Evolutionary conservation across 208 protist genomes (phyloP).

Genomic region (Leishmania arabica): DNA sequence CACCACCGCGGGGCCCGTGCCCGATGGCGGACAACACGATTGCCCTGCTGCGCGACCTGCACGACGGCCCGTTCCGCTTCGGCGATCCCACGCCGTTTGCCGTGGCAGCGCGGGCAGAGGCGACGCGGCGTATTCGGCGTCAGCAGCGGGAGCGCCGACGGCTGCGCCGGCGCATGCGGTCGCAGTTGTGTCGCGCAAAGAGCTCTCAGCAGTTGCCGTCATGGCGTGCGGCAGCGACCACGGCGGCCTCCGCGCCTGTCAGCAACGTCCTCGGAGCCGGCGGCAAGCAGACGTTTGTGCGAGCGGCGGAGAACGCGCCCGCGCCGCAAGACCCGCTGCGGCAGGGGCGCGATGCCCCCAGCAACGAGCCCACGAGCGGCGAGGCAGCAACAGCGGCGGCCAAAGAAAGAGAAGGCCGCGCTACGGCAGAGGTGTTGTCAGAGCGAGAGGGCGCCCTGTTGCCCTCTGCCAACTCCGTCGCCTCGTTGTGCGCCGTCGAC

Average conservation of each 20-base stretch:
- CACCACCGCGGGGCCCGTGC: constrained; percentile 17
- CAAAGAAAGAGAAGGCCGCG: background rate
- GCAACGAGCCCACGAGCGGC: background rate
- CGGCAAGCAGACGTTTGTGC: background rate
- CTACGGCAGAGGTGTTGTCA: background rate
- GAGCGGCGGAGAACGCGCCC: background rate
- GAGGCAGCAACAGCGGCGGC: background rate
- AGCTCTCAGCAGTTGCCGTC: background rate
- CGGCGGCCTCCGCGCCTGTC: background rate
- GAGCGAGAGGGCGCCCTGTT: background rate
- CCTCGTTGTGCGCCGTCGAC: background rate
- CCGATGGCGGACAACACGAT: constrained; percentile 41
- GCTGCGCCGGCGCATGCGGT: constrained; percentile 25
- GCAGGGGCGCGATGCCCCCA: background rate
- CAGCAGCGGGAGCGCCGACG: constrained; percentile 25
- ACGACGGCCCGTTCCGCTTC: constrained; percentile 57
- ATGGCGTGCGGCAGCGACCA: background rate
- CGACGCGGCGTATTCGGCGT: constrained; percentile 25
- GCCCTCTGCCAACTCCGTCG: background rate
- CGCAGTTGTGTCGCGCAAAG: background rate
- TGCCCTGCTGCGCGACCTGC: constrained; percentile 34
- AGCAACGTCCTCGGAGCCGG: background rate
- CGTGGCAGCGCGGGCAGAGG: constrained; percentile 20
- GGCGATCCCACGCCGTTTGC: constrained; percentile 30
- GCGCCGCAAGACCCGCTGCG: background rate